Evolutionary conservation across 106 monocot species (phyloP), one percentile per base, ranked within the genome.

Genomic region (Agapanthus africanus): DNA sequence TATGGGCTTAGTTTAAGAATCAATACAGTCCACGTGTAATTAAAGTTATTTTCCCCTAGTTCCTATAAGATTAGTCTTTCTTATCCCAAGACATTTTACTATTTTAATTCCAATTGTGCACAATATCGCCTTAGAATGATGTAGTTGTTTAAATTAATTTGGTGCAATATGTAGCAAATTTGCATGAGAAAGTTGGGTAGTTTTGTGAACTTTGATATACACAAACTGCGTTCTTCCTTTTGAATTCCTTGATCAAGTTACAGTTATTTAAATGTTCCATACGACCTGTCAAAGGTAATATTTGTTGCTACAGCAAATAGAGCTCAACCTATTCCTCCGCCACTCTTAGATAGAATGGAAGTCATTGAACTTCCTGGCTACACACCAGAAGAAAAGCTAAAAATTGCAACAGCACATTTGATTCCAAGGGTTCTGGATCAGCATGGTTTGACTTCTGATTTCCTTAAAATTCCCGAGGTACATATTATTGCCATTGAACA

Each of bases 291-390:
- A 32, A 97, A 92, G 76, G 86, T 97, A 40, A 89, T 92, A 33
- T 97, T 97, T 81, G 82, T 97, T 69, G 91, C 97, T 42, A 97
- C 91, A 74, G 97, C 97, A 62, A 97, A 97, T 72, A 82, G 89
- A 68, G 64, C 68, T 44, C 91, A 97, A 74, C 91, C 92, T 11
- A 92, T 97, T 70, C 97, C 97, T 64, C 97, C 97, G 21, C 74
- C 97, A 36, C 77, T 97, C 19, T 80, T 97, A 46, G 97, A 97
- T 68, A 75, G 97, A 19, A 97, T 97, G 97, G 97, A 97, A 80
- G 91, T 97, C 42, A 97, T 97, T 75, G 91, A 97, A 62, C 84
- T 97, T 57, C 97, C 97, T 70, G 97, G 97, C 7, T 97, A 97
- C 70, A 92, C 91, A 19, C 89, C 86, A 49, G 97, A 97, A 80